phyloP scores from a whole-genome alignment of 2,329 filamentous ascomycete species.

The Calonectria pteridis region DNA sequence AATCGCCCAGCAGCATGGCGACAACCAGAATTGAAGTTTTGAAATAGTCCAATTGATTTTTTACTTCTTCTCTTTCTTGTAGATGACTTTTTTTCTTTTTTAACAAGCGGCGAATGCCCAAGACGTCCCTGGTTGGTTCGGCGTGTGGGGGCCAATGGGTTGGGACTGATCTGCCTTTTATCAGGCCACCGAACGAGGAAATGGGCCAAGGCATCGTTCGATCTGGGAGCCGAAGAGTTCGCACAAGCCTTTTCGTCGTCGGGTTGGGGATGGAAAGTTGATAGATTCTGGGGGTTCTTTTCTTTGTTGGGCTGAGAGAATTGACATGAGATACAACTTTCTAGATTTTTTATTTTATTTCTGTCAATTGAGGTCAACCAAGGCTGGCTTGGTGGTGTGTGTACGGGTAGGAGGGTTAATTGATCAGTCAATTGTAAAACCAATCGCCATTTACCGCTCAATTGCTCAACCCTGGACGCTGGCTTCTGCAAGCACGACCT shows the following conservation, averaged over 20 bases:
- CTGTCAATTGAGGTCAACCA: neutral
- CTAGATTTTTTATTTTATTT: neutral
- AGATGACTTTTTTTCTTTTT: neutral
- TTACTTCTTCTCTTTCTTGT: neutral
- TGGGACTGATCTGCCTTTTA: conserved; percentile 6
- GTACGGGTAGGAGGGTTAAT: neutral
- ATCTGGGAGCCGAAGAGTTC: conserved; percentile 13
- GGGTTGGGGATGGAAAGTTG: conserved; percentile 11
- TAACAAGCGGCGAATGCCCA: neutral
- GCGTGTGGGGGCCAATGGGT: neutral
- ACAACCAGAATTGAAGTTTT: neutral
- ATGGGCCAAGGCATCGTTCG: conserved; percentile 11
- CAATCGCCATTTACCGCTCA: neutral
- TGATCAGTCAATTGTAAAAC: neutral
- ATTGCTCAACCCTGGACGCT: neutral
- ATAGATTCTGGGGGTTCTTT: neutral
- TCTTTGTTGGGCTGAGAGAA: neutral
- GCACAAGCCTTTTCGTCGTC: conserved; percentile 5
- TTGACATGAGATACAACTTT: neutral
- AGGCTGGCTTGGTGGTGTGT: neutral
- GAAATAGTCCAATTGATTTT: neutral
- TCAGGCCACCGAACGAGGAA: conserved; percentile 8
- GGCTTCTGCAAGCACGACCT: neutral
- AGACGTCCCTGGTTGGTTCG: neutral
- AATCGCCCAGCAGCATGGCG: neutral